Conservation (phyloP, 106 monocot species). For the Xerophyta viscosa region DNA sequence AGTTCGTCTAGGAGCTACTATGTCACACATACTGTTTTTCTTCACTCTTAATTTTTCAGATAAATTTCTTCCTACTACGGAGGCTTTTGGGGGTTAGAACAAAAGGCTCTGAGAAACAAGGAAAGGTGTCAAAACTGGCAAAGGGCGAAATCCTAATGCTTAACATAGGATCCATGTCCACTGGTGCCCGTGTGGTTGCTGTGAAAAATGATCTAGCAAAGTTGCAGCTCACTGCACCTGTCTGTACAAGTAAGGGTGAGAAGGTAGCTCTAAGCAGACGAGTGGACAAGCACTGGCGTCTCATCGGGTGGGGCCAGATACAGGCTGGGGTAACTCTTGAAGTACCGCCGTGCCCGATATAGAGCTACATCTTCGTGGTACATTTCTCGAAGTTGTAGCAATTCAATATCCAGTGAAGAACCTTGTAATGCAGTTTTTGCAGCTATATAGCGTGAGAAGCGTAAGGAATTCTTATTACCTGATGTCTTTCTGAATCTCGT, state of each 20-base stretch:
- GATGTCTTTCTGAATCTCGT: too few species aligned
- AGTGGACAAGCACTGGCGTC: conserved; percentile 94
- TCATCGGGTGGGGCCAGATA: conserved; percentile 97
- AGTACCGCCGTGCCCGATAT: conserved; percentile 60
- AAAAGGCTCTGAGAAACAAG: conserved; percentile 86
- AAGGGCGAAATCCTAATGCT: conserved; percentile 90
- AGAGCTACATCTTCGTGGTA: too few species aligned
- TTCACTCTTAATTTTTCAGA: too few species aligned
- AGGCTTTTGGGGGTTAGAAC: conserved; percentile 92
- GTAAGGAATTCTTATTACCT: too few species aligned
- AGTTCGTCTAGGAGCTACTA: too few species aligned
- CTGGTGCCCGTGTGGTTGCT: conserved; percentile 74
- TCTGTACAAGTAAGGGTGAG: conserved; percentile 88
- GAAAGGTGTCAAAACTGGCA: conserved; percentile 73
- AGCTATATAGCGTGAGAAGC: too few species aligned
- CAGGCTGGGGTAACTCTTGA: conserved; percentile 75
- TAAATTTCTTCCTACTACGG: conserved; percentile 84
- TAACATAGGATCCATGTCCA: conserved; percentile 96
- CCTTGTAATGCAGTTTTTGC: too few species aligned
- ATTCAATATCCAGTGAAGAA: too few species aligned
- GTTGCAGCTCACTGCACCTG: conserved; percentile 79
- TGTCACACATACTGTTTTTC: too few species aligned
- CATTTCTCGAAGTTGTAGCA: too few species aligned
- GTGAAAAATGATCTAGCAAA: conserved; percentile 87
- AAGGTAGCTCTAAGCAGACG: conserved; percentile 83